Percentiles rank a stretch among this genome's conserved stretches.
phyloP scores from a whole-genome alignment of 2,329 filamentous ascomycete species.

The Colletotrichum gloeosporioides region DNA sequence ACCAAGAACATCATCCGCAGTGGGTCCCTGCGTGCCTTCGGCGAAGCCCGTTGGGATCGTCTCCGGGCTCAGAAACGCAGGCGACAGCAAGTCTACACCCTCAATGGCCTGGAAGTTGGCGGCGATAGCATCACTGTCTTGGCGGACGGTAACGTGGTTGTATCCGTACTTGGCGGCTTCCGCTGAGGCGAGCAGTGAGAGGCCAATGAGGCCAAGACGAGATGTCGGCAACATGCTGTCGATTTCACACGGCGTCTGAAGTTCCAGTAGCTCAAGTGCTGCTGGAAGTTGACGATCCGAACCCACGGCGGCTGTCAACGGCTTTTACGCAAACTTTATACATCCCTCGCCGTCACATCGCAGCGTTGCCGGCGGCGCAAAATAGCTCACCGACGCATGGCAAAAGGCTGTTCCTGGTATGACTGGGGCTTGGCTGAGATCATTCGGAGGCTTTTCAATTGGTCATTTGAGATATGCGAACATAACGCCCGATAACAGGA shows the following conservation, averaged over 20 bases:
- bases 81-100: slow-evolving; percentile 28
- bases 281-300: neutral
- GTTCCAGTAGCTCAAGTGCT: neutral
- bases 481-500: neutral
- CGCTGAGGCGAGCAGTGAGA: slow-evolving; percentile 6
- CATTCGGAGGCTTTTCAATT: neutral
- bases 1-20: slow-evolving; percentile 23
- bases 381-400: neutral
- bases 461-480: neutral
- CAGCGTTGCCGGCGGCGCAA: neutral
- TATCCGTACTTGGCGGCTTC: slow-evolving; percentile 21
- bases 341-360: neutral
- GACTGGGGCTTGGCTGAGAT: slow-evolving; percentile 11
- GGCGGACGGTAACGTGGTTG: slow-evolving; percentile 18
- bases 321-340: neutral
- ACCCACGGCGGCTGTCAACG: neutral
- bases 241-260: neutral
- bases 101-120: slow-evolving; percentile 16
- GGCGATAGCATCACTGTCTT: slow-evolving; percentile 13
- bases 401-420: neutral
- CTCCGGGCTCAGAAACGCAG: slow-evolving; percentile 27
- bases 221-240: neutral
- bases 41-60: slow-evolving; percentile 28
- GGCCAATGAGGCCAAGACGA: slow-evolving; percentile 13
- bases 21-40: slow-evolving; percentile 33